Evolutionary conservation across 1,139 yeast species (phyloP), one percentile per base, ranked within the genome.

Genomic region (Lodderomyces margitis): DNA sequence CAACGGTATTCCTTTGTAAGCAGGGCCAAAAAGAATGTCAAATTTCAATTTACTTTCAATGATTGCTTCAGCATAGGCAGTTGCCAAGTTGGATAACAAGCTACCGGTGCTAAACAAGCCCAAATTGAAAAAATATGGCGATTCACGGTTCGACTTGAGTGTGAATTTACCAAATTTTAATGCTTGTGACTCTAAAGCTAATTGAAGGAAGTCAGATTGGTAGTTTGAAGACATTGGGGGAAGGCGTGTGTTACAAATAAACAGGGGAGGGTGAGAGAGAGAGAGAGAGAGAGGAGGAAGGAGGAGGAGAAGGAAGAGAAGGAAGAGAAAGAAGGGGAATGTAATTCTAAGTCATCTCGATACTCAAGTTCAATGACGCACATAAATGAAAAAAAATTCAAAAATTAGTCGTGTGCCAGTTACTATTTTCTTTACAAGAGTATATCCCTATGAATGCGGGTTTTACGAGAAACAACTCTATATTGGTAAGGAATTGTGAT

Each of bases 121-220:
- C 67, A 91, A 70, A 71, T 92, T 92, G 80, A 92, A 92, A 61
- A 92, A 92, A 66, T 92, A 92, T 40, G 98, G 98, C n/a, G 98
- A 89, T 48, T 73, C 69, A 57, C 98, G 80, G 21, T 97, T 98
- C 3, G 95, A 85, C 64, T 92, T 92, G 60, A 92, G 75, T 20
- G 95, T 87, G 74, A 87, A 92, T 40, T 77, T 68, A 41, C 98
- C 98, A 58, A 92, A 92, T 58, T 82, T 80, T 54, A 91, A 75
- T 9, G 97, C 96, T 51, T 83, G 70, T 41, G 86, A 78, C 55
- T 83, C 86, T 50, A 89, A 71, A 21, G 98, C 96, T 51, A 81
- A 76, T 57, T 87, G 87, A 45, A 91, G 74, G 58, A 89, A 87
- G 59, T 77, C 73, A 46, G 80, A 69, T 61, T 83, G 84, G 62